These are phyloP conservation scores for Cicer pinnatifidum DNA, from an alignment of 306 rosid genomes.

Conservation along the genomic window DNA sequence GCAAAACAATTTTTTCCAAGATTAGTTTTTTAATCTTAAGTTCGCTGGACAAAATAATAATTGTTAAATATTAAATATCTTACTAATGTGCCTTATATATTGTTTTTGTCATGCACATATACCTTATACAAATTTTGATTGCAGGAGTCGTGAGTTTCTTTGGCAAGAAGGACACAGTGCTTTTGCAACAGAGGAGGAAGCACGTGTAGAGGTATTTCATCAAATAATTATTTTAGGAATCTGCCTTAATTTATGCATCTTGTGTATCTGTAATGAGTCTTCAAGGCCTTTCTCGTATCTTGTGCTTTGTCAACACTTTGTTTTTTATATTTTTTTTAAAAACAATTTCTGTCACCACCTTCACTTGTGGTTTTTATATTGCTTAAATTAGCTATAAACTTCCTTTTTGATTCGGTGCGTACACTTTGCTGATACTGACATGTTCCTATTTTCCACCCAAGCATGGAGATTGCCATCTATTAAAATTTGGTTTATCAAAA, in stretches of 20 bases:
- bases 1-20: not conserved
- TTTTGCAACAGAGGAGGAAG: constrained; percentile 89
- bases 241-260: constrained; percentile 18
- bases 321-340: not conserved
- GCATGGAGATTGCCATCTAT: not conserved
- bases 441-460: constrained; percentile 24
- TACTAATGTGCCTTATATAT: not conserved
- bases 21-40: too few species aligned
- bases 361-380: not conserved
- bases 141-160: constrained; percentile 97
- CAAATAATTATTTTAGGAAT: constrained; percentile 36
- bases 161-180: constrained; percentile 99
- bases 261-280: constrained; percentile 8
- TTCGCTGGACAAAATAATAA: constrained; percentile 15
- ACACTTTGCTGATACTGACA: constrained; percentile 20
- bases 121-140: constrained; percentile 37
- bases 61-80: not conserved
- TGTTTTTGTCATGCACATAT: constrained; percentile 5
- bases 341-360: not conserved
- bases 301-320: not conserved
- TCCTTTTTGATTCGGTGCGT: not conserved
- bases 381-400: not conserved
- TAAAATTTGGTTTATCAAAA: constrained; percentile 21
- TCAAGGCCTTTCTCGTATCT: not conserved
- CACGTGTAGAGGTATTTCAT: constrained; percentile 73